Evolutionary conservation across 345 rosid species (phyloP).

Genomic region (Geranium brycei): DNA sequence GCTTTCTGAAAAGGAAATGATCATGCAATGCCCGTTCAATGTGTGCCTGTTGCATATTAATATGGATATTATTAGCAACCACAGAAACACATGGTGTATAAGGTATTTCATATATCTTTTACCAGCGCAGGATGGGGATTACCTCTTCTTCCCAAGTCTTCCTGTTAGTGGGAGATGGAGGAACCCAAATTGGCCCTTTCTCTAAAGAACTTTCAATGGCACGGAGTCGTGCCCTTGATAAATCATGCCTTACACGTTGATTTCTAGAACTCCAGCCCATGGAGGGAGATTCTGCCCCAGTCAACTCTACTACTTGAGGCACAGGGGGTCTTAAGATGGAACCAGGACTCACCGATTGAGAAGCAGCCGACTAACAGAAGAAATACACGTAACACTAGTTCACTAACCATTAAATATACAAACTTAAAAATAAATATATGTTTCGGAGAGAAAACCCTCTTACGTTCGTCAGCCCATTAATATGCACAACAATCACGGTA

Average conservation of each 20-base stretch:
- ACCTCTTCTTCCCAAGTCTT: slow-evolving; percentile 99
- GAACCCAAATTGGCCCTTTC: slow-evolving; percentile 77
- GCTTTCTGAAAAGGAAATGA: slow-evolving; percentile 97
- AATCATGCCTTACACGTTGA: slow-evolving; percentile 73
- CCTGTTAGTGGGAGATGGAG: slow-evolving; percentile 75
- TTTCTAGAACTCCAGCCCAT: slow-evolving; percentile 59
- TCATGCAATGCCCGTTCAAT: slow-evolving; percentile 74
- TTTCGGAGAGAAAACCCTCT: slow-evolving; percentile 15
- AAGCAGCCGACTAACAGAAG: slow-evolving; percentile 41
- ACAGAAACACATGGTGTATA: neutral
- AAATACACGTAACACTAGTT: slow-evolving; percentile 2
- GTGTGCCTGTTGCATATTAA: slow-evolving; percentile 53
- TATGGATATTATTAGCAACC: slow-evolving; percentile 8
- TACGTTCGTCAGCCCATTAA: slow-evolving; percentile 66
- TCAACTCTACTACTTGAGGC: slow-evolving; percentile 67
- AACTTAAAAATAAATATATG: neutral
- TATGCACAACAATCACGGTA: slow-evolving; percentile 84
- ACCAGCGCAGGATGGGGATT: slow-evolving; percentile 6
- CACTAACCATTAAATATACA: neutral
- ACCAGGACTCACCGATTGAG: slow-evolving; percentile 30
- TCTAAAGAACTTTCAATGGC: slow-evolving; percentile 87
- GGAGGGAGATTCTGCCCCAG: slow-evolving; percentile 86
- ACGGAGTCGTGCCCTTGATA: slow-evolving; percentile 87
- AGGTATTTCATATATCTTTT: neutral
- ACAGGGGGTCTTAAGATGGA: slow-evolving; percentile 34